Conservation (phyloP, 2,329 filamentous ascomycete species). For the Tolypocladium ovalisporum region DNA sequence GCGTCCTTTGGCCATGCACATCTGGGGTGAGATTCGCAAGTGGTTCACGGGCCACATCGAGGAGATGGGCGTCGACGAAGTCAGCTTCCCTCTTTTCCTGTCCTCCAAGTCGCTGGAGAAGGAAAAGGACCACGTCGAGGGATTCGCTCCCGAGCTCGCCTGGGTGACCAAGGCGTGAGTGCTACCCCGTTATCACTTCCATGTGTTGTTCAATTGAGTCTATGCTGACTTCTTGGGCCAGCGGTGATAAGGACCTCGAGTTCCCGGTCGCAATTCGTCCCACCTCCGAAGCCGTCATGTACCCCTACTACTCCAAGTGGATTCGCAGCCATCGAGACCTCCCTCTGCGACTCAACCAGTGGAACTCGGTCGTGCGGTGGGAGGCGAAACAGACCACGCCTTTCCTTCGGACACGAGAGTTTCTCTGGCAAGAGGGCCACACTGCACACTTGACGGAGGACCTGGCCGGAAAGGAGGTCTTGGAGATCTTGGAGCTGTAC, state of each 20-base stretch:
- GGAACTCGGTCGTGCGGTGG: slow-evolving; percentile 90
- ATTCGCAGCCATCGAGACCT: slow-evolving; percentile 94
- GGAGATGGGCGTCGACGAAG: slow-evolving; percentile 85
- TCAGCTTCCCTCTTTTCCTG: slow-evolving; percentile 94
- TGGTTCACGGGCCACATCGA: slow-evolving; percentile 71
- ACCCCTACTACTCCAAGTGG: slow-evolving; percentile 93
- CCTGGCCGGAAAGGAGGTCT: slow-evolving; percentile 72
- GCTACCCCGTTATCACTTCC: not conserved
- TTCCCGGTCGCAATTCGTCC: slow-evolving; percentile 59
- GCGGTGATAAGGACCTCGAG: slow-evolving; percentile 87
- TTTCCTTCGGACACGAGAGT: slow-evolving; percentile 88
- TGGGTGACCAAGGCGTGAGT: slow-evolving; percentile 77
- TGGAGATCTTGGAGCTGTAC: slow-evolving; percentile 89
- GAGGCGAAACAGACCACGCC: slow-evolving; percentile 88
- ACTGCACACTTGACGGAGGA: slow-evolving; percentile 78
- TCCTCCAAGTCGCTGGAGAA: slow-evolving; percentile 76
- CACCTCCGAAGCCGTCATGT: slow-evolving; percentile 75
- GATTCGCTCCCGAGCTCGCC: slow-evolving; percentile 88
- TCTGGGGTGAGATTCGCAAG: slow-evolving; percentile 55
- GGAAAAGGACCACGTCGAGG: slow-evolving; percentile 95
- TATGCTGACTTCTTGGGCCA: slow-evolving; percentile 18
- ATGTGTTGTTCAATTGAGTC: not conserved
- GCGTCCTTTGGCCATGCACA: slow-evolving; percentile 58
- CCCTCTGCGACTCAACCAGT: slow-evolving; percentile 89
- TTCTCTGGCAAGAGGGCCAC: slow-evolving; percentile 97